Percentiles rank a stretch among this genome's conserved stretches.
These are phyloP conservation scores for Yarrowia sp. DNA, from an alignment of 805 yeast species.

Conservation along the genomic window DNA sequence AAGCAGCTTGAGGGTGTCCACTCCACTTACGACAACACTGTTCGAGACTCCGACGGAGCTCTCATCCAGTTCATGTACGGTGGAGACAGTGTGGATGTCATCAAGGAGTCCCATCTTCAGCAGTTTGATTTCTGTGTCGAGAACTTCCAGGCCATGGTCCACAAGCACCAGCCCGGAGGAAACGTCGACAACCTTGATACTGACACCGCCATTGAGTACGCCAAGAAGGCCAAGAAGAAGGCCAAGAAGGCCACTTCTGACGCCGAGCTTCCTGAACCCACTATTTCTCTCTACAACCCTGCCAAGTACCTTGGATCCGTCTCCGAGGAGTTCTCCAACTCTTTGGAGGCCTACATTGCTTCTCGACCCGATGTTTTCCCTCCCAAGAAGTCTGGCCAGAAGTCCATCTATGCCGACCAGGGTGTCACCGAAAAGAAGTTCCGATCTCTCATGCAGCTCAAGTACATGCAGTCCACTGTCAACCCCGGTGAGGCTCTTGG, in stretches of 20 bases:
- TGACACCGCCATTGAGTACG: conserved; percentile 72
- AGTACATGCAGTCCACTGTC: conserved; percentile 92
- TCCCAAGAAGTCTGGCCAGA: conserved; percentile 39
- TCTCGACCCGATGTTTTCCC: conserved; percentile 55
- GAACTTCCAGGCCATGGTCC: conserved; percentile 80
- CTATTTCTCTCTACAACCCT: conserved; percentile 79
- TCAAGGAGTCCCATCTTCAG: conserved; percentile 89
- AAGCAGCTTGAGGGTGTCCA: conserved; percentile 98
- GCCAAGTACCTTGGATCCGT: conserved; percentile 89
- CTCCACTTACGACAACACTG: conserved; percentile 88
- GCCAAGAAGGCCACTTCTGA: conserved; percentile 52
- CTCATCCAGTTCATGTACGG: conserved; percentile 94
- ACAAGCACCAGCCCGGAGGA: conserved; percentile 81
- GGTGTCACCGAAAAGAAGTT: conserved; percentile 74
- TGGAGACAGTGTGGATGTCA: conserved; percentile 93
- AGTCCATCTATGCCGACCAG: conserved; percentile 36
- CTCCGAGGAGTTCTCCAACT: conserved; percentile 80
- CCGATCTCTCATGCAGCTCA: conserved; percentile 95
- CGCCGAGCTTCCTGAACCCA: conserved; percentile 65
- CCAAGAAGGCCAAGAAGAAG: conserved; percentile 76
- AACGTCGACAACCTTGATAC: conserved; percentile 72
- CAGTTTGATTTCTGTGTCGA: conserved; percentile 91
- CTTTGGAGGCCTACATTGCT: conserved; percentile 66
- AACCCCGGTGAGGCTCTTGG: conserved; percentile 99
- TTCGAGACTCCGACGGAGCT: conserved; percentile 93